phyloP scores from a whole-genome alignment of 768 basidiomycete genomes.

The Serendipita vermifera region DNA sequence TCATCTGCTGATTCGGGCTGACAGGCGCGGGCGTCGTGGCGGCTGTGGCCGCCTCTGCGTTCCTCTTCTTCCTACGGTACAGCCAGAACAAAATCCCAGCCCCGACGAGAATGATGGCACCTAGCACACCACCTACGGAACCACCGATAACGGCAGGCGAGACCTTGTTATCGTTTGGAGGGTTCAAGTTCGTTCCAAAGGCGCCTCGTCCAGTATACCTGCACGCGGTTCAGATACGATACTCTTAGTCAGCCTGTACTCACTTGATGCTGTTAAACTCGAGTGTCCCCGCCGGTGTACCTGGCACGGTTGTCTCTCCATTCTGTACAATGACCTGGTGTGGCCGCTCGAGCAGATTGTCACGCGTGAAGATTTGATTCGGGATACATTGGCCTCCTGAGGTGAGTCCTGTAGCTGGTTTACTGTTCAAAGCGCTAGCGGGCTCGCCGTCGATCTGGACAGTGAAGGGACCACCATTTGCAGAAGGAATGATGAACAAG shows the following conservation, averaged over 20 bases:
- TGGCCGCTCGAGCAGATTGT: not conserved
- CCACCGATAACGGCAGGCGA: not conserved
- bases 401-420: not conserved
- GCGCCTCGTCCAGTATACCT: slow-evolving; percentile 3
- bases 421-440: not conserved
- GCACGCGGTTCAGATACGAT: not conserved
- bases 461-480: not conserved
- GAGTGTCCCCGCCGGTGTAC: not conserved
- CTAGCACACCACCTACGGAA: not conserved
- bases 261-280: not conserved
- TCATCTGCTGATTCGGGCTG: no score
- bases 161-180: not conserved
- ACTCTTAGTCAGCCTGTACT: not conserved
- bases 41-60: not conserved
- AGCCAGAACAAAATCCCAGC: not conserved
- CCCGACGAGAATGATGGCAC: not conserved
- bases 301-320: not conserved
- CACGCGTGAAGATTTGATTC: not conserved
- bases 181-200: not conserved
- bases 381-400: not conserved
- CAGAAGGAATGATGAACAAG: not conserved
- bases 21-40: not conserved
- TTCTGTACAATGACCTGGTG: not conserved
- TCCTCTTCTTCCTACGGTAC: not conserved
- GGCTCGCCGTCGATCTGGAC: not conserved